Base-by-base conservation (phyloP, 2,329 filamentous ascomycete species). In the Fusarium aywerte region DNA sequence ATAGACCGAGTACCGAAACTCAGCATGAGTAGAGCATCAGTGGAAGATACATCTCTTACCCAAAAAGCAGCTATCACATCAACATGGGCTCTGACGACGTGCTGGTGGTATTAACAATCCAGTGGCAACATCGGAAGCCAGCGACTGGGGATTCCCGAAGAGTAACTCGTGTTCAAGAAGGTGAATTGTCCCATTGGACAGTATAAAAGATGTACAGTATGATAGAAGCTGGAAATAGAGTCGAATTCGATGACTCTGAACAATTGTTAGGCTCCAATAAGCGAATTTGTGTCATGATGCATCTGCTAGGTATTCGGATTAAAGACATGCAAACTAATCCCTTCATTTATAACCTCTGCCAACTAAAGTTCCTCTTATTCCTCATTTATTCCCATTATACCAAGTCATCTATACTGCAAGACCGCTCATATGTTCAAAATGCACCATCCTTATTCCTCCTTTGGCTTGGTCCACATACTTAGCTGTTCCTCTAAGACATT, bases 401-500 rank as follows among this genome's bases (percentile, higher is more conserved):
- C 21, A 25, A 27, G 36, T 21, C 32, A 18, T n/a, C n/a, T 33
- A 20, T 12, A 29, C 16, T 16, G 12, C 7, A 31, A 51, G 49
- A 40, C 36, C 23, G 36, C 51, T 40, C 20, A 31, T n/a, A 36
- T 31, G 12, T 31, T 20, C 21, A 25, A 58, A 48, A 62, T 23
- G 29, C n/a, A 29, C 16, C 6, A 40, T 25, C 20, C 18, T 58
- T 25, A 57, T 39, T 70, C 65, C n/a, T 69, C 70, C 63, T 62
- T 68, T 31, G 88, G 72, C 73, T 77, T 79, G 72, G 85, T 81
- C 73, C 85, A 86, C 43, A 82, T 80, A 13, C 83, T 77, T 58
- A 91, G 82, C 33, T 77, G 78, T 74, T 83, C 85, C 69, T 86
- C 87, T 47, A 95, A 72, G 72, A 90, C 79, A 48, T 78, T 76